A percentile compares a stretch with the other conserved stretches of the same genome.
phyloP scores from a whole-genome alignment of 306 rosid genomes.

The Vachellia pachyceras region DNA sequence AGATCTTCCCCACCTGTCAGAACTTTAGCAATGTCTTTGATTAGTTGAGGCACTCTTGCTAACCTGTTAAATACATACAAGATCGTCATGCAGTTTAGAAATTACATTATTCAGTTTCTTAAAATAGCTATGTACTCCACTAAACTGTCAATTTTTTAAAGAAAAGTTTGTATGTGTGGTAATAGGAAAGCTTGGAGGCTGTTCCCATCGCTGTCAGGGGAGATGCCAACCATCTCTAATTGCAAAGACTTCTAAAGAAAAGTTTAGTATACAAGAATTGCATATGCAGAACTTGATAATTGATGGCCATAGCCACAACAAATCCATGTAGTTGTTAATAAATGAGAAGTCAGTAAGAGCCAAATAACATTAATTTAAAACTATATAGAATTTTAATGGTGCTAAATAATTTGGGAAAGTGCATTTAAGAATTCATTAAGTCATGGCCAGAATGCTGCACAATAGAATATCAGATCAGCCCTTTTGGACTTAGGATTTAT shows the following conservation, averaged over 20 bases:
- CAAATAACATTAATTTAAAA: slow-evolving; percentile 24
- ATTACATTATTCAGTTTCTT: slow-evolving; percentile 12
- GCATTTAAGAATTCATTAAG: not conserved
- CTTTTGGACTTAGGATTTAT: not conserved
- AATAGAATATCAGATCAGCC: not conserved
- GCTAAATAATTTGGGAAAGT: not conserved
- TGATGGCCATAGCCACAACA: slow-evolving; percentile 33
- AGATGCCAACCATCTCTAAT: too few relatives aligned
- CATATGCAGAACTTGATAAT: slow-evolving; percentile 12
- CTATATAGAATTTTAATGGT: slow-evolving; percentile 8
- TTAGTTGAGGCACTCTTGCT: slow-evolving; percentile 82
- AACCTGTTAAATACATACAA: slow-evolving; percentile 63
- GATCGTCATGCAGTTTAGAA: slow-evolving; percentile 32
- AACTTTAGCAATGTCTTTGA: slow-evolving; percentile 85
- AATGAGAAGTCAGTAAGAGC: slow-evolving; percentile 28
- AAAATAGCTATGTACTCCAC: slow-evolving; percentile 8
- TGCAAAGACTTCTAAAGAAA: not conserved
- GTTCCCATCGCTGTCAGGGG: too few relatives aligned
- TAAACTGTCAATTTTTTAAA: not conserved
- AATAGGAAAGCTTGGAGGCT: too few relatives aligned
- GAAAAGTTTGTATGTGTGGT: too few relatives aligned
- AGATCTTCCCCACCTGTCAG: slow-evolving; percentile 89
- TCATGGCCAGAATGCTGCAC: not conserved
- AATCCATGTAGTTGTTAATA: slow-evolving; percentile 35
- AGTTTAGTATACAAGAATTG: slow-evolving; percentile 21